Percentiles rank a stretch among this genome's conserved stretches.
Evolutionary conservation across 108 stramenopile species (phyloP).

Genomic region (Aurantiochytrium sp.): DNA sequence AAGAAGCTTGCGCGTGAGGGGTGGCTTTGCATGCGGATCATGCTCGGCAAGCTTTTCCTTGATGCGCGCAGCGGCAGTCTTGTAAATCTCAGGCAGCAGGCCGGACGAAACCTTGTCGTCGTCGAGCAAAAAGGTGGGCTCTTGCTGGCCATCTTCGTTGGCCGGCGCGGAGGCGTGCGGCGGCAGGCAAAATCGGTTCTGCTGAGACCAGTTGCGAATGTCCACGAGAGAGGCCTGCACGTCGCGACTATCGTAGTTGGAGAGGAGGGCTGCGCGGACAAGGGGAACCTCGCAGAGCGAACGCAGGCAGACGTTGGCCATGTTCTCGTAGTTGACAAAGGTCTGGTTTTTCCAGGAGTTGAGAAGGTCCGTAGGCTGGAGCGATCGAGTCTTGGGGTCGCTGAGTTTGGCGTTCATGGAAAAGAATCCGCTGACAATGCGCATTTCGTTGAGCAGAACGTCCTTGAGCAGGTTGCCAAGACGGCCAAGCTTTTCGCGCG

Average conservation of each 20-base stretch:
- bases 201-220: not conserved
- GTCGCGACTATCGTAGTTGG: slow-evolving; percentile 15
- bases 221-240: not conserved
- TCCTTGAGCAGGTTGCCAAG: slow-evolving; percentile 12
- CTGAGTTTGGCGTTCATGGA: slow-evolving; percentile 7
- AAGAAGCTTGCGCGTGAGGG: not conserved
- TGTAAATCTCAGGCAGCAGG: not conserved
- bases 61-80: not conserved
- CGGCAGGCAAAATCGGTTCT: not conserved
- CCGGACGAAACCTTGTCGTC: not conserved
- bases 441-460: slow-evolving; percentile 13
- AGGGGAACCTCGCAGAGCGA: not conserved
- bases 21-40: not conserved
- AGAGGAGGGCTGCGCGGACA: not conserved
- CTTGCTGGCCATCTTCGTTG: not conserved
- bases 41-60: not conserved
- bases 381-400: not conserved
- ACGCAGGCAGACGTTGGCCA: not conserved
- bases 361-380: not conserved
- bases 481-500: slow-evolving; percentile 2
- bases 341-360: not conserved
- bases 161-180: not conserved
- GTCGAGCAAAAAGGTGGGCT: not conserved
- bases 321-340: slow-evolving; percentile 16
- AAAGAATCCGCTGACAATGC: not conserved